Percentiles rank a stretch among this genome's conserved stretches.
Conservation (phyloP, 331 rosid species). For the Erythrophleum ivorense region DNA sequence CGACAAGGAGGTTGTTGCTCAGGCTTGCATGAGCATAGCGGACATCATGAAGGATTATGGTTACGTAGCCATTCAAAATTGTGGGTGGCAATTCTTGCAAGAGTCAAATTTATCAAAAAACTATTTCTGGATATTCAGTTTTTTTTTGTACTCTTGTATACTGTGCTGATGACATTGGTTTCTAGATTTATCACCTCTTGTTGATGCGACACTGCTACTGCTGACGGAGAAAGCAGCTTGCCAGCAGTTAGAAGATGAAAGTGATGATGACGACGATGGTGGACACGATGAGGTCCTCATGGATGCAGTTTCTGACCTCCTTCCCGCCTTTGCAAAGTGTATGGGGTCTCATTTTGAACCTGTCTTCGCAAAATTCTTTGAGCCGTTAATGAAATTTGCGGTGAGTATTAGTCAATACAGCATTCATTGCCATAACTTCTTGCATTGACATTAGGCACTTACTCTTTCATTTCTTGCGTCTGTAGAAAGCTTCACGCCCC, state of each 20-base stretch:
- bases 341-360: slow-evolving; percentile 94
- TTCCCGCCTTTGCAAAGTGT: slow-evolving; percentile 88
- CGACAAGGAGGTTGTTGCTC: slow-evolving; percentile 93
- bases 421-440: too few species aligned
- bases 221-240: slow-evolving; percentile 86
- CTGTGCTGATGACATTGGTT: slow-evolving; percentile 47
- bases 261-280: slow-evolving; percentile 85
- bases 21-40: slow-evolving; percentile 80
- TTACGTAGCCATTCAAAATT: too few species aligned
- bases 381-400: slow-evolving; percentile 83
- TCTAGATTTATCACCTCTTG: slow-evolving; percentile 67
- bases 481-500: slow-evolving; percentile 84
- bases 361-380: slow-evolving; percentile 75
- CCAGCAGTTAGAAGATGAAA: slow-evolving; percentile 74
- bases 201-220: slow-evolving; percentile 75
- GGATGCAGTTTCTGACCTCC: slow-evolving; percentile 96
- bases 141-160: background rate
- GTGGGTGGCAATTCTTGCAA: too few species aligned
- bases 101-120: too few species aligned
- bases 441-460: too few species aligned
- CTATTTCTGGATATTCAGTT: slow-evolving; percentile 27
- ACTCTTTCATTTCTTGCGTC: too few species aligned
- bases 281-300: slow-evolving; percentile 82
- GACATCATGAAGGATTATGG: slow-evolving; percentile 88
- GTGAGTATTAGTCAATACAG: slow-evolving; percentile 59